Evolutionary conservation across 208 protist genomes (phyloP).

Genomic region (Crithidia acanthocephali): DNA sequence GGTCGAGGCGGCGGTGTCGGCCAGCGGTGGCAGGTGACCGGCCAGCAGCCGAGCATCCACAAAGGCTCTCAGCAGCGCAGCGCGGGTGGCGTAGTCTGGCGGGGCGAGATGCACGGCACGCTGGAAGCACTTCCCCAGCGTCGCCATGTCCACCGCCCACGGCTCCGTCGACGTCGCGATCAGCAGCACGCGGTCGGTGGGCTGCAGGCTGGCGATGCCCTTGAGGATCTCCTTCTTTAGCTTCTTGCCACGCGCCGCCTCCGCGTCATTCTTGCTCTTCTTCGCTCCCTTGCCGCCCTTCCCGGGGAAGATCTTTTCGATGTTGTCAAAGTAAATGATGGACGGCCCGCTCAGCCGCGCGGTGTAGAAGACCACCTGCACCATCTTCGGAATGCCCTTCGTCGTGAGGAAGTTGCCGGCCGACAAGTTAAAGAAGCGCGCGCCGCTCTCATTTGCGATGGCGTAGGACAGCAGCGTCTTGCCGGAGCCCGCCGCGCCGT

Average conservation of each 20-base stretch:
- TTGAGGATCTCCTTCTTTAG: constrained; percentile 93
- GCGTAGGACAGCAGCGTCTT: constrained; percentile 92
- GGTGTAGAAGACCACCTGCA: constrained; percentile 92
- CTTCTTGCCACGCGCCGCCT: constrained; percentile 75
- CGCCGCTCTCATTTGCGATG: constrained; percentile 84
- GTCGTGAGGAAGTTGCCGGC: constrained; percentile 78
- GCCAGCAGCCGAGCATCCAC: constrained; percentile 26
- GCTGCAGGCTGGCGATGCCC: constrained; percentile 72
- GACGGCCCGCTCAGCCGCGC: constrained; percentile 89
- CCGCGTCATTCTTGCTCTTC: constrained; percentile 71
- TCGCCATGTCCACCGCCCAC: constrained; percentile 70
- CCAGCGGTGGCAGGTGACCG: constrained; percentile 16
- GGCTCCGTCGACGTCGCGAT: constrained; percentile 75
- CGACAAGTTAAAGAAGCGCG: constrained; percentile 94
- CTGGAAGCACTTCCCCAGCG: constrained; percentile 69
- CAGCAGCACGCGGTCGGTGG: constrained; percentile 92
- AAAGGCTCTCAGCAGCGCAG: constrained; percentile 71
- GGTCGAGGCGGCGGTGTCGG: constrained; percentile 21
- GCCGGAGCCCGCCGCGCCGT: constrained; percentile 85
- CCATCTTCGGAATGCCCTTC: constrained; percentile 75
- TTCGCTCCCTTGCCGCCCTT: constrained; percentile 42
- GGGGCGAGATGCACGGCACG: constrained; percentile 77
- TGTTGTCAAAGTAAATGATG: constrained; percentile 94
- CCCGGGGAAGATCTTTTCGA: constrained; percentile 88
- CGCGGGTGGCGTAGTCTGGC: constrained; percentile 90